These are phyloP conservation scores for Saccharomycopsis olivae DNA, from an alignment of 805 yeast species.

Conservation along the genomic window DNA sequence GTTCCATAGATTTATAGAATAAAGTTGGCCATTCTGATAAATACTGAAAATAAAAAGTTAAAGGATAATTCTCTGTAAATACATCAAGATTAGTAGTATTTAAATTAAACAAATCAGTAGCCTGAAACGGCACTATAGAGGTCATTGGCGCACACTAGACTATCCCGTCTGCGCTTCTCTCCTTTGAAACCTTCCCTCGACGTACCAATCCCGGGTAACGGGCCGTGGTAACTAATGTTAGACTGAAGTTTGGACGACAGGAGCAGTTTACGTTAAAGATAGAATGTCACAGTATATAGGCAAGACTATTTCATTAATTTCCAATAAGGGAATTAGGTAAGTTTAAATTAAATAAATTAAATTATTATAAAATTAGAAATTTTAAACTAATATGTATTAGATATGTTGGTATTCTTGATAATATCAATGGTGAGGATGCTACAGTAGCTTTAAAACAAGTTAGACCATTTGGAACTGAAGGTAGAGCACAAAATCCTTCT, in stretches of 20 bases:
- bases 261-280: too few species aligned
- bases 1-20: conserved; percentile 65
- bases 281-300: conserved; percentile 89
- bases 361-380: neutral
- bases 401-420: conserved; percentile 81
- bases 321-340: conserved; percentile 60
- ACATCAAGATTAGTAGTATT: conserved; percentile 78
- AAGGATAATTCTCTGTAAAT: conserved; percentile 83
- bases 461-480: conserved; percentile 85
- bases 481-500: conserved; percentile 60
- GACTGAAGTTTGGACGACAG: too few species aligned
- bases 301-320: conserved; percentile 71
- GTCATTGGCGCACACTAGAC: too few species aligned
- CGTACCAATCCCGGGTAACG: neutral
- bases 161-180: too few species aligned
- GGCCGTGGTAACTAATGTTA: too few species aligned
- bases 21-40: conserved; percentile 80
- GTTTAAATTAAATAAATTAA: conserved; percentile 18
- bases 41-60: conserved; percentile 77
- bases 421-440: conserved; percentile 81
- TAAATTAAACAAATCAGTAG: conserved; percentile 66
- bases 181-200: neutral
- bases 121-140: conserved; percentile 77
- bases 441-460: conserved; percentile 79
- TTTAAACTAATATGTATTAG: conserved; percentile 27